Evolutionary conservation across 2,329 filamentous ascomycete genomes (phyloP).

Genomic region (Chaetoscypha palmicola): DNA sequence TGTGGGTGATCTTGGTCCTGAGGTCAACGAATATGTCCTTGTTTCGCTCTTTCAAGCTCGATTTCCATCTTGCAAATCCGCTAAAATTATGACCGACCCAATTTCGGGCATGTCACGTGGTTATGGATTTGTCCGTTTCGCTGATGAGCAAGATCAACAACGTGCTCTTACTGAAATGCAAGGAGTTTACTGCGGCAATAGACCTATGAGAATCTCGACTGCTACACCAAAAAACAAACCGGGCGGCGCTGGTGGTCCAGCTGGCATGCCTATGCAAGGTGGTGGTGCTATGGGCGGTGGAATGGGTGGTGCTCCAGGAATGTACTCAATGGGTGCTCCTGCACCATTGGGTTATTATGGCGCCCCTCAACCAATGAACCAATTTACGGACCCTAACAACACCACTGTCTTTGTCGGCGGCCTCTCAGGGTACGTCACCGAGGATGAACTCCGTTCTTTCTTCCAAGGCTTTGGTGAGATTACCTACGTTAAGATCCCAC

Average conservation of each 20-base stretch:
- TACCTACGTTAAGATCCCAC: conserved; percentile 99
- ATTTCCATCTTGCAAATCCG: conserved; percentile 96
- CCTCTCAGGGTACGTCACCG: conserved; percentile 94
- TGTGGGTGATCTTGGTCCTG: conserved; percentile 92
- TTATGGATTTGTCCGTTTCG: conserved; percentile 97
- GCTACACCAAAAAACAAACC: conserved; percentile 91
- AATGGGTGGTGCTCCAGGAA: conserved; percentile 36
- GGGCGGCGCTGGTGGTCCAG: conserved; percentile 43
- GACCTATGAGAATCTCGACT: conserved; percentile 96
- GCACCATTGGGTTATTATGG: conserved; percentile 63
- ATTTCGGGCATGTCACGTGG: conserved; percentile 96
- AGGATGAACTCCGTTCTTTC: conserved; percentile 98
- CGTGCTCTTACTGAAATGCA: conserved; percentile 96
- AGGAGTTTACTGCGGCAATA: conserved; percentile 96
- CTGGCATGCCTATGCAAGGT: conserved; percentile 42
- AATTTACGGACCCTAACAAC: conserved; percentile 99
- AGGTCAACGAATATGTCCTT: conserved; percentile 97
- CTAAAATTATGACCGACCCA: conserved; percentile 99
- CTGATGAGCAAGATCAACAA: conserved; percentile 92
- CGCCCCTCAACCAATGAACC: conserved; percentile 84
- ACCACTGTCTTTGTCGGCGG: conserved; percentile 98
- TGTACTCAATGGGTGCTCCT: conserved; percentile 58
- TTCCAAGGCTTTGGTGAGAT: conserved; percentile 99
- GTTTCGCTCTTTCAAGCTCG: conserved; percentile 95
- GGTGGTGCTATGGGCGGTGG: conserved; percentile 38